Conservation (phyloP, 768 basidiomycete species). For the Termitomyces sp. region DNA sequence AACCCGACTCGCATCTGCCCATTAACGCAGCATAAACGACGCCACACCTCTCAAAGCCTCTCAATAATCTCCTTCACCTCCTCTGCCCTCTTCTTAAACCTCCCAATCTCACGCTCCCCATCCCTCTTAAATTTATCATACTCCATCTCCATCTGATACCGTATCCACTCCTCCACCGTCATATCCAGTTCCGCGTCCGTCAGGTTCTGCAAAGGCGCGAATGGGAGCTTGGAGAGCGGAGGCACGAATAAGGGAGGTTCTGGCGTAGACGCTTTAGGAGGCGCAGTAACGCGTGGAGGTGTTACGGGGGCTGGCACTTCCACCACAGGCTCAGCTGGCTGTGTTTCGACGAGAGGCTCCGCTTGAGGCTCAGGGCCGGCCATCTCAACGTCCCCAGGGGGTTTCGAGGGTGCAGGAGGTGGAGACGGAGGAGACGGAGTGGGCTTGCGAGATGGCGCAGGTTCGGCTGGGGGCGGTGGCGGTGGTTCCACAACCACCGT, state of each 20-base stretch:
- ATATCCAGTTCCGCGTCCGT: conserved; percentile 69
- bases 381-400: conserved; percentile 30
- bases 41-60: conserved; percentile 24
- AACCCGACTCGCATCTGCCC: neutral
- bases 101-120: conserved; percentile 41
- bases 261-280: conserved; percentile 6
- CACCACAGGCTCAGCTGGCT: neutral
- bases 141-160: conserved; percentile 70
- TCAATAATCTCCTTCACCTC: conserved; percentile 40
- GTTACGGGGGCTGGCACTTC: conserved; percentile 3
- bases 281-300: conserved; percentile 15
- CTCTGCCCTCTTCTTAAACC: conserved; percentile 41
- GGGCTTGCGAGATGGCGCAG: neutral
- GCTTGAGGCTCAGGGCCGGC: conserved; percentile 18
- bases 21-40: neutral
- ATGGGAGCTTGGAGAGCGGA: conserved; percentile 45
- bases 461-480: neutral
- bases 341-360: conserved; percentile 3
- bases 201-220: conserved; percentile 41
- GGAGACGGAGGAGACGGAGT: conserved; percentile 7
- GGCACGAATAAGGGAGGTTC: conserved; percentile 26
- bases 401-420: neutral
- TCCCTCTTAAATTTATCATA: conserved; percentile 53
- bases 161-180: conserved; percentile 84
- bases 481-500: neutral